Evolutionary conservation across 2,329 filamentous ascomycete species (phyloP).

Genomic region (Talaromyces sp.): DNA sequence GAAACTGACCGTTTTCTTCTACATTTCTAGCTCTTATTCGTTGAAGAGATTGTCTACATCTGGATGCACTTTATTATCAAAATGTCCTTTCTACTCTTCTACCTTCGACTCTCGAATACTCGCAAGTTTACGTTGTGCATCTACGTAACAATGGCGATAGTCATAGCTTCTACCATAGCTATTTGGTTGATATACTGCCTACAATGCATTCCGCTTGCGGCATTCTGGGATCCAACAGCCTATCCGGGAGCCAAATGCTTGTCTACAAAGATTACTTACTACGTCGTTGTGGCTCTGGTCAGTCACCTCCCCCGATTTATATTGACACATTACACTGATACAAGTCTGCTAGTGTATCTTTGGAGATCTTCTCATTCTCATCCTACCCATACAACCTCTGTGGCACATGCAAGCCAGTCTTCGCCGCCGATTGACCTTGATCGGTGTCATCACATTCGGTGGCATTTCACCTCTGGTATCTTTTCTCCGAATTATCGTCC

Average conservation of each 20-base stretch:
- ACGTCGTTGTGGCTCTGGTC: conserved; percentile 1
- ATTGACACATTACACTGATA: background rate
- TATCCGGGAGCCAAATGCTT: conserved; percentile 6
- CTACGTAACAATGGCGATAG: background rate
- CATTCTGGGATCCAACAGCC: background rate
- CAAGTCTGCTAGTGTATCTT: background rate
- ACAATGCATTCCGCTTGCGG: background rate
- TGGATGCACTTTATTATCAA: conserved; percentile 9
- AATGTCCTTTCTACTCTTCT: conserved; percentile 7
- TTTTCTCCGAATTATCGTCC: background rate
- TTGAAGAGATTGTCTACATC: background rate
- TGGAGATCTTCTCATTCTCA: background rate
- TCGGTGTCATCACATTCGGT: background rate
- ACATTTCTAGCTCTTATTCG: background rate
- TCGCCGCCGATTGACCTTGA: background rate
- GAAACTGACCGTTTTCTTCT: too few species aligned
- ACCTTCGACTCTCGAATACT: conserved; percentile 3
- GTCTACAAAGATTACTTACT: conserved; percentile 5
- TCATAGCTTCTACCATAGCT: background rate
- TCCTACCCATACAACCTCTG: background rate
- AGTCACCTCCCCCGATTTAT: background rate
- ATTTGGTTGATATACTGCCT: background rate
- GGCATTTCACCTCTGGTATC: conserved; percentile 2
- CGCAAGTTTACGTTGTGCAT: background rate
- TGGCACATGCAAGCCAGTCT: background rate